A percentile compares a stretch with the other conserved stretches of the same genome.
These are phyloP conservation scores for Botrytis elliptica DNA, from an alignment of 2,329 filamentous ascomycete species.

Conservation along the genomic window DNA sequence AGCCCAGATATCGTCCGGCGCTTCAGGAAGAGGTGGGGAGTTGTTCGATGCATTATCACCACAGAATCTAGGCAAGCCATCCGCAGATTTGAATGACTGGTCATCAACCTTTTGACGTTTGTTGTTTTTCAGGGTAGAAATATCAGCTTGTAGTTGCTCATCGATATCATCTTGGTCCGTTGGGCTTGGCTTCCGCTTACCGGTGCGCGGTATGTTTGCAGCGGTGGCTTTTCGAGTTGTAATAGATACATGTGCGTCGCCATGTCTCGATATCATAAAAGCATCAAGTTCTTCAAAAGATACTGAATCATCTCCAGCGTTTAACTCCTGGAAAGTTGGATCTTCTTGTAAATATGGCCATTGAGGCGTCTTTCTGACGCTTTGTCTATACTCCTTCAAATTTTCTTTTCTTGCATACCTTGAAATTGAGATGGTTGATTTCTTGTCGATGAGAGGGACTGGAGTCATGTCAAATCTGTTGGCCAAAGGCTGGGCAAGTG, in stretches of 20 bases:
- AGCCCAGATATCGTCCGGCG: constrained; percentile 38
- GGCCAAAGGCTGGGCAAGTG: constrained; percentile 49
- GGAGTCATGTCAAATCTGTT: constrained; percentile 46
- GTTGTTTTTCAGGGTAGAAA: constrained; percentile 26
- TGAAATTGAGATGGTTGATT: constrained; percentile 47
- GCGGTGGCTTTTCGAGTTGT: constrained; percentile 7
- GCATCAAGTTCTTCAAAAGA: constrained; percentile 31
- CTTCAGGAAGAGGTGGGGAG: constrained; percentile 29
- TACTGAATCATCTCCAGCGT: constrained; percentile 30
- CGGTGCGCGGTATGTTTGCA: constrained; percentile 22
- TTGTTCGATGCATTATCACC: constrained; percentile 24
- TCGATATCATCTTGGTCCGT: constrained; percentile 27
- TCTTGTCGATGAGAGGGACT: constrained; percentile 47
- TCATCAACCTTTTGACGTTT: constrained; percentile 35
- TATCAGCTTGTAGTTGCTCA: constrained; percentile 23
- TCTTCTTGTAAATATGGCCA: constrained; percentile 46
- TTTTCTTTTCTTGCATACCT: constrained; percentile 47
- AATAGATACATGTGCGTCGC: background rate
- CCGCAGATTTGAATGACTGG: background rate
- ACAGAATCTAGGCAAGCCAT: constrained; percentile 16
- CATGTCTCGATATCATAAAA: constrained; percentile 33
- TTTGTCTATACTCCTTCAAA: constrained; percentile 44
- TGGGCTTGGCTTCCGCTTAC: constrained; percentile 32
- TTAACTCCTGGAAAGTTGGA: constrained; percentile 44
- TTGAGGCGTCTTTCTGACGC: constrained; percentile 44